Evolutionary conservation across 2,329 filamentous ascomycete genomes (phyloP), one percentile per base, ranked within the genome.

Genomic region (Diaporthe destruens): DNA sequence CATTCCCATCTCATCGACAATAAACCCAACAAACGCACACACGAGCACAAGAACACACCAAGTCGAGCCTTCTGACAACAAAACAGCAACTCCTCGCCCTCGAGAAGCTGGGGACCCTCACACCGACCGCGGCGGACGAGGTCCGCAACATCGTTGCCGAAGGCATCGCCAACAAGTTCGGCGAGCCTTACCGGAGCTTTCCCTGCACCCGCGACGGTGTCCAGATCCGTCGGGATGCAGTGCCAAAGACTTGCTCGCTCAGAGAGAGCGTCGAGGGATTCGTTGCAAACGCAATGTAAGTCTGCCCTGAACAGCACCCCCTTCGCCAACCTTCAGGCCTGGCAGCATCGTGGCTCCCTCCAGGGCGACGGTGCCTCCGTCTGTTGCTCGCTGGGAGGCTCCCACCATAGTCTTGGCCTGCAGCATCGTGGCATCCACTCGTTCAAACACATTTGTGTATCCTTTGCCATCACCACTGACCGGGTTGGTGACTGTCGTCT

Each of bases 71-170:
- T 2, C 68, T 70, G 55, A 42, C 47, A 65, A 25, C 32, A 23
- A 23, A 55, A 63, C 54, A 73, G 72, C 49, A 51, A 20, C 68
- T 73, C n/a, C 59, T 73, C 36, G 49, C 32, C 9, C 42, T 73
- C 16, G 61, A 73, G 61, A 56, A 54, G 54, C 39, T 61, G 18
- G 61, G 47, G 1, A 34, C 61, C n/a, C 71, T 71, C 12, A 16
- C 34, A 8, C 23, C 59, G 14, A 20, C 66, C 6, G 54, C 69
- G 55, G 65, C 61, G 25, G 69, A 74, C 49, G 69, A 74, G 61
- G 56, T 74, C 36, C 61, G 69, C 32, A 67, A 54, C 36, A 71
- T 74, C 49, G 63, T 74, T 6, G 72, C 72, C 3, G 72, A 74
- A 44, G 69, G 54, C 11, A 65, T 74, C 55, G 72, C 72, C 47